These are phyloP conservation scores for Botrytis elliptica DNA, from an alignment of 2,329 filamentous ascomycete genomes.

Conservation along the genomic window DNA sequence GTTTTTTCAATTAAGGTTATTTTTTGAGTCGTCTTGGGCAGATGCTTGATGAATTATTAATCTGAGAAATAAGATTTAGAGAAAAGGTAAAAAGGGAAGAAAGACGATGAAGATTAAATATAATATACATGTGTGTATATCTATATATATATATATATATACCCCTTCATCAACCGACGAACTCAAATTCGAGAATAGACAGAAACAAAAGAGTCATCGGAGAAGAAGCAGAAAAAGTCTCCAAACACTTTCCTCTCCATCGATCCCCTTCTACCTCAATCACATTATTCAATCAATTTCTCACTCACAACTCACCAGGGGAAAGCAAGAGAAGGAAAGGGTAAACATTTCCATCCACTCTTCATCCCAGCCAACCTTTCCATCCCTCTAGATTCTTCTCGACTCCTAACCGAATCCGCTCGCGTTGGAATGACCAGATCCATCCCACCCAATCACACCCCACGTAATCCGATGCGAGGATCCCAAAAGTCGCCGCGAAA, in stretches of 20 bases:
- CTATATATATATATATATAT: background rate
- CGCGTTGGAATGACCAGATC: background rate
- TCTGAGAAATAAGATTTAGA: background rate
- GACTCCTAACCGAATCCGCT: background rate
- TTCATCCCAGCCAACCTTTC: background rate
- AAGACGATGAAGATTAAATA: background rate
- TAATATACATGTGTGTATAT: background rate
- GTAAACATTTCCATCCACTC: background rate
- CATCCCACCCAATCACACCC: background rate
- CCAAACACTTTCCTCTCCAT: background rate
- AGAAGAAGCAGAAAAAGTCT: background rate
- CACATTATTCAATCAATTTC: too few species aligned
- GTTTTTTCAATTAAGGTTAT: slow-evolving; percentile 5
- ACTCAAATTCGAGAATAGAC: background rate
- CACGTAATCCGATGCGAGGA: background rate
- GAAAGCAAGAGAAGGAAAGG: background rate
- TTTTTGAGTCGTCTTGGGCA: background rate
- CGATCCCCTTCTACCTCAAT: background rate
- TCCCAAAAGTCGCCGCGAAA: background rate
- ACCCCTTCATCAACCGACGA: background rate
- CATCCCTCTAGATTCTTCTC: slow-evolving; percentile 7
- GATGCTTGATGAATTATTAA: background rate
- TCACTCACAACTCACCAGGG: background rate
- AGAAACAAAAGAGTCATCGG: background rate
- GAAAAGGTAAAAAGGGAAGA: background rate